phyloP scores from a whole-genome alignment of 2,329 filamentous ascomycete species.

The Aspergillus bombycis region DNA sequence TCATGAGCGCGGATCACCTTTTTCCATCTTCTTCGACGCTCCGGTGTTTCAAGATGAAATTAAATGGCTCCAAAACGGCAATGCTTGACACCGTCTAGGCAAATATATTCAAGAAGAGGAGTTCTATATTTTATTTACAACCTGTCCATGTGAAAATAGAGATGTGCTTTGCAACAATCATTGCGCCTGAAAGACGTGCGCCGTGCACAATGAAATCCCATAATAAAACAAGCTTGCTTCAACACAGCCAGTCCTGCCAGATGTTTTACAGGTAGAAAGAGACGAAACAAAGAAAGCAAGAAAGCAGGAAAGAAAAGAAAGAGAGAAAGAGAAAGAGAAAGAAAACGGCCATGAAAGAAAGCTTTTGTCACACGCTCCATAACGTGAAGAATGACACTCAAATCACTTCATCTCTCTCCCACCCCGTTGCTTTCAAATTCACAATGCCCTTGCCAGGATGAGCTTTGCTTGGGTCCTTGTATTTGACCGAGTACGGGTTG shows the following conservation, averaged over 20 bases:
- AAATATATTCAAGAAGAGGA: not conserved
- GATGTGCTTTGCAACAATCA: not conserved
- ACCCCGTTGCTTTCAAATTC: constrained; percentile 71
- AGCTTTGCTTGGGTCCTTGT: constrained; percentile 67
- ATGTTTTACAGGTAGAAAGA: not conserved
- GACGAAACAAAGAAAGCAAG: not conserved
- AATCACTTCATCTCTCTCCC: constrained; percentile 81
- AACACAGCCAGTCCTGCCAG: constrained; percentile 4
- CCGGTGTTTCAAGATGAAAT: not conserved
- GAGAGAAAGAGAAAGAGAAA: not conserved
- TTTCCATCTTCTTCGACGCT: not conserved
- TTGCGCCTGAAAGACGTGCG: not conserved
- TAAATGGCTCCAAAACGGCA: not conserved
- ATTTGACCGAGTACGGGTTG: constrained; percentile 86
- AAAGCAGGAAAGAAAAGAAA: not conserved
- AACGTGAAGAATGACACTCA: constrained; percentile 28
- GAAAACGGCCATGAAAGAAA: not conserved
- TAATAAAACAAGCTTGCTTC: not conserved
- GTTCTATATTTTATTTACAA: not conserved
- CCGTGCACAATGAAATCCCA: not conserved
- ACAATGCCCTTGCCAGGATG: constrained; percentile 72
- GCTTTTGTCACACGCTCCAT: not conserved
- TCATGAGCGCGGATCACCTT: not conserved
- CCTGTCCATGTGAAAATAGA: not conserved
- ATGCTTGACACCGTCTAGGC: not conserved